phyloP scores from a whole-genome alignment of 73 alveolate genomes.

The Blepharisma japonicum region DNA sequence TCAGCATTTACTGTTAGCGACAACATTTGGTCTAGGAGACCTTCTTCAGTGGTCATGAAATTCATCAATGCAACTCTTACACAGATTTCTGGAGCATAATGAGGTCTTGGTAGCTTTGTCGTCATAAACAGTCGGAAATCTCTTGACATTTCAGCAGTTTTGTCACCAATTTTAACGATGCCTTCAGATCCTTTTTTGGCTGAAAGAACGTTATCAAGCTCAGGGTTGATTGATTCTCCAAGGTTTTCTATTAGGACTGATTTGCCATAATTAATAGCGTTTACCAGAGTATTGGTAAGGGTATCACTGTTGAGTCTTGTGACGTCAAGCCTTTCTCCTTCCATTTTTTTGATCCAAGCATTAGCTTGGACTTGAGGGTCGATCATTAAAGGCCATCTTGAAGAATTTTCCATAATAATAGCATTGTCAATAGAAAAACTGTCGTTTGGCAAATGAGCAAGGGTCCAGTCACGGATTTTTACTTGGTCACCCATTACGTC shows the following conservation, averaged over 20 bases:
- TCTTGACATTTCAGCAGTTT: slow-evolving; percentile 74
- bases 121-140: slow-evolving; percentile 97
- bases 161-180: slow-evolving; percentile 70
- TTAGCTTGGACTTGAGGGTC: slow-evolving; percentile 99
- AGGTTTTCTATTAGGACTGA: slow-evolving; percentile 97
- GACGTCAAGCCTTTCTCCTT: slow-evolving; percentile 63
- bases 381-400: slow-evolving; percentile 99
- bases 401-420: slow-evolving; percentile 90
- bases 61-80: slow-evolving; percentile 96
- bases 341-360: slow-evolving; percentile 87
- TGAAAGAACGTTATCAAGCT: slow-evolving; percentile 57
- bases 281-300: slow-evolving; percentile 73
- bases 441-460: slow-evolving; percentile 90
- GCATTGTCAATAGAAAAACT: slow-evolving; percentile 97
- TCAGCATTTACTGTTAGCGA: slow-evolving; percentile 48
- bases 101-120: slow-evolving; percentile 99
- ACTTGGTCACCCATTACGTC: slow-evolving; percentile 95
- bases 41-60: slow-evolving; percentile 98
- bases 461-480: slow-evolving; percentile 96
- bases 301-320: slow-evolving; percentile 74
- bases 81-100: slow-evolving; percentile 99
- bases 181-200: slow-evolving; percentile 61
- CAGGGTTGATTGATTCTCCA: slow-evolving; percentile 65
- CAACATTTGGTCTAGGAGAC: slow-evolving; percentile 76
- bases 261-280: slow-evolving; percentile 88